Base-by-base conservation (phyloP, 805 yeast species). In the Yamadazyma insecticola region DNA sequence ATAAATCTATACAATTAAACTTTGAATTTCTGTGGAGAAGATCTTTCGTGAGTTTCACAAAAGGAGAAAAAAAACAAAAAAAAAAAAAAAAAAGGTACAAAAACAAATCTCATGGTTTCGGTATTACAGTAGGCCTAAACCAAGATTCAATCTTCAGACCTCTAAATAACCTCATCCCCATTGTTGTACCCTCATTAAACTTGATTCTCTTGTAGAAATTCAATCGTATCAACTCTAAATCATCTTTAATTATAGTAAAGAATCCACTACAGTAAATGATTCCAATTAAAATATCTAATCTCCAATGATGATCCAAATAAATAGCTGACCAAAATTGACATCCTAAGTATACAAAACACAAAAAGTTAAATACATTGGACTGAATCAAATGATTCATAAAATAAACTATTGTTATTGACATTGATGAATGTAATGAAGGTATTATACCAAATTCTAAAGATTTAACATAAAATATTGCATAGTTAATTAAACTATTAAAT, bases 281-380 rank as follows among this genome's bases (percentile, higher is more conserved):
- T 6, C 86, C 86, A 11, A 62, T 60, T 22, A 78, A 52, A 31
- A 79, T 55, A 48, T 81, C 87, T 21, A 78, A 52, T 37, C 84
- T 63, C 70, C 79, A 81, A 51, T 80, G 88, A 52, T 79, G 87
- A 48, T 79, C 86, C 36, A 81, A 52, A 45, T 81, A 81, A 57
- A 80, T 75, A 3, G 85, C 76, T 15, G 84, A 75, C 85, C 86
- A 81, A 82, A 86, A 78, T 48, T 79, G 86, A 20, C 75, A 47
- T 2, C 62, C 36, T 6, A 79, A 72, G 51, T 72, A 79, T 0
- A 39, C 21, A 4, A 68, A 45, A 13, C 66, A 69, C 1, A 66
- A 40, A 4, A 60, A 12, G 39, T 62, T 64, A 17, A 63, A 50
- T 1, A 42, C 22, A 5, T 47, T 40, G 61, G 65, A 61, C 15